Percentiles rank a stretch among this genome's conserved stretches.
Evolutionary conservation across 2,329 filamentous ascomycete genomes (phyloP).

Genomic region (Epichloe typhina): DNA sequence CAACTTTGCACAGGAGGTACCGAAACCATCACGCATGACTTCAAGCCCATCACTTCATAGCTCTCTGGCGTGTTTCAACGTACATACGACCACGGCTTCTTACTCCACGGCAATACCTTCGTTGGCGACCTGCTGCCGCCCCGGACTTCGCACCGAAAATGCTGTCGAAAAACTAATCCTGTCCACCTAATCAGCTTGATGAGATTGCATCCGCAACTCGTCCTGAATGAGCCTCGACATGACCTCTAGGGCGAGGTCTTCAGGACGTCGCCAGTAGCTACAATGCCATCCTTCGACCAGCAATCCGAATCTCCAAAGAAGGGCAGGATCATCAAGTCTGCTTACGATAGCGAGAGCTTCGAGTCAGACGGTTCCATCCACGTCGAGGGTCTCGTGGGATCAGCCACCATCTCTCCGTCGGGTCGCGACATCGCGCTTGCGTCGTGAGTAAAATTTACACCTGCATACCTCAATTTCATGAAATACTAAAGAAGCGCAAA

Average conservation of each 20-base stretch:
- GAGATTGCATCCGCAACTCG: background rate
- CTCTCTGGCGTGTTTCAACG: background rate
- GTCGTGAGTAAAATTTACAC: slow-evolving; percentile 37
- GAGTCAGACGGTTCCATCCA: slow-evolving; percentile 73
- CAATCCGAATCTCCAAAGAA: slow-evolving; percentile 35
- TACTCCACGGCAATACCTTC: background rate
- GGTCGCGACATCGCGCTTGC: slow-evolving; percentile 84
- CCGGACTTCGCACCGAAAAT: background rate
- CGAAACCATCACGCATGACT: background rate
- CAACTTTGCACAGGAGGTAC: background rate
- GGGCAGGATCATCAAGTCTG: slow-evolving; percentile 48
- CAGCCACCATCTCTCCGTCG: slow-evolving; percentile 83
- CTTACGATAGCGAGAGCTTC: slow-evolving; percentile 79
- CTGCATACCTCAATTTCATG: slow-evolving; percentile 12
- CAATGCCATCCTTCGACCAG: slow-evolving; percentile 38
- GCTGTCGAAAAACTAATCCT: background rate
- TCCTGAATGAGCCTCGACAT: slow-evolving; percentile 4
- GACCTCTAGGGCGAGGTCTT: background rate
- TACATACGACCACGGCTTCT: background rate
- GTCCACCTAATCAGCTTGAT: background rate
- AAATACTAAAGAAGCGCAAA: background rate
- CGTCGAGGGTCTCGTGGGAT: slow-evolving; percentile 70
- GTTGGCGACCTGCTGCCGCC: background rate
- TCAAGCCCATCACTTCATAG: background rate
- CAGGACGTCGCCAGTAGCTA: slow-evolving; percentile 1